These are phyloP conservation scores for Plenodomus lindquistii DNA, from an alignment of 2,329 filamentous ascomycete genomes.

Conservation along the genomic window DNA sequence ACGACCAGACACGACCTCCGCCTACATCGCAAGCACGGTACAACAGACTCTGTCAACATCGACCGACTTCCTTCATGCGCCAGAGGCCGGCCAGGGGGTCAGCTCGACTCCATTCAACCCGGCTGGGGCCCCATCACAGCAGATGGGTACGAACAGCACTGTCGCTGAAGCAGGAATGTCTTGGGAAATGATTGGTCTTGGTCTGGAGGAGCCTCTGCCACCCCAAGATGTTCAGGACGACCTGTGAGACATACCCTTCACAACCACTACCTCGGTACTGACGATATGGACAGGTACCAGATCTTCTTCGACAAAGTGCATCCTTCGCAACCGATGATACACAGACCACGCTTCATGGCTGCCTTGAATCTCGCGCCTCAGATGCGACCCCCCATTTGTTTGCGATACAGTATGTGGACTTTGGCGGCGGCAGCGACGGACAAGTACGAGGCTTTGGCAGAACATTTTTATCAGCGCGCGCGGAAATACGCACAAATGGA, in stretches of 20 bases:
- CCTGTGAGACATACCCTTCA: conserved; percentile 59
- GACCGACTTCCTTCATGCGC: conserved; percentile 19
- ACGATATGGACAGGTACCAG: conserved; percentile 61
- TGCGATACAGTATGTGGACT: conserved; percentile 97
- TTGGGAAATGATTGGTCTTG: conserved; percentile 85
- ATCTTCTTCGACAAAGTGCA: conserved; percentile 93
- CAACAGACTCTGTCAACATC: conserved; percentile 27
- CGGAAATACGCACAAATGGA: conserved; percentile 89
- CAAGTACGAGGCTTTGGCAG: conserved; percentile 77
- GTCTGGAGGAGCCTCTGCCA: conserved; percentile 80
- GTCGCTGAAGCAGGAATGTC: conserved; percentile 55
- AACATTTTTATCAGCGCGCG: conserved; percentile 86
- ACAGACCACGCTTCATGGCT: conserved; percentile 82
- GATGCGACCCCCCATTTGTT: conserved; percentile 80
- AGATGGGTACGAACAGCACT: conserved; percentile 15
- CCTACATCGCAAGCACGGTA: conserved; percentile 38
- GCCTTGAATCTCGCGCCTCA: conserved; percentile 88
- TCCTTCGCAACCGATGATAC: conserved; percentile 83
- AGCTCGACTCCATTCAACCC: conserved; percentile 21
- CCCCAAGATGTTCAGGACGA: conserved; percentile 82
- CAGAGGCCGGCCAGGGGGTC: conserved; percentile 10
- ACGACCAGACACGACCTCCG: conserved; percentile 28
- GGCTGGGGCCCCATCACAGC: conserved; percentile 21
- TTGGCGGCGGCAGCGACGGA: conserved; percentile 83
- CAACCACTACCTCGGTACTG: conserved; percentile 3